Conservation (phyloP, 1,284 basidiomycete species). For the Ceratobasidium theobromae region DNA sequence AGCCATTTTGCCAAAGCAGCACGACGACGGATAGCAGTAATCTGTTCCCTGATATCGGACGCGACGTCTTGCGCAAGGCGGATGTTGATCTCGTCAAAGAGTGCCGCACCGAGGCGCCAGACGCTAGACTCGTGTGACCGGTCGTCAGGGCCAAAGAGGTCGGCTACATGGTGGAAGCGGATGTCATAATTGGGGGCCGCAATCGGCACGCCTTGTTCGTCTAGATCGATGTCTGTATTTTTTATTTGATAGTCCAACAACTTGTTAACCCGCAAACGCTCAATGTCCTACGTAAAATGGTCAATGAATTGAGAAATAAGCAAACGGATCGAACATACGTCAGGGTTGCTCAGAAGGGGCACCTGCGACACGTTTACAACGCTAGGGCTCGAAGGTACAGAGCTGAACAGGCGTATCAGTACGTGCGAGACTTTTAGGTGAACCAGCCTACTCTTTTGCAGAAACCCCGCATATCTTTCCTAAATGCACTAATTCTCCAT, state of each 20-base stretch:
- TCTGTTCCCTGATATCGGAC: constrained; percentile 60
- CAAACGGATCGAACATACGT: constrained; percentile 35
- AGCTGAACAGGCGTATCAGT: constrained; percentile 30
- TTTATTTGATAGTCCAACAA: constrained; percentile 79
- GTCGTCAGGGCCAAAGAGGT: constrained; percentile 73
- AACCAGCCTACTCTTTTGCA: constrained; percentile 39
- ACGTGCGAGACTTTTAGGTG: constrained; percentile 45
- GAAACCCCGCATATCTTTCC: constrained; percentile 66
- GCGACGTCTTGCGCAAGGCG: constrained; percentile 60
- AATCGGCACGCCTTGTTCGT: constrained; percentile 59
- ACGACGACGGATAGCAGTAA: constrained; percentile 71
- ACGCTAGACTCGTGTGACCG: constrained; percentile 74
- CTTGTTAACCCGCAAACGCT: constrained; percentile 34
- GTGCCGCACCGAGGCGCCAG: constrained; percentile 85
- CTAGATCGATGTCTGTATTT: constrained; percentile 66
- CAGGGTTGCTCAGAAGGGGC: constrained; percentile 38
- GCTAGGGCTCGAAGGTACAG: constrained; percentile 34
- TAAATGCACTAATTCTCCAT: constrained; percentile 73
- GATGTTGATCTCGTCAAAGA: constrained; percentile 82
- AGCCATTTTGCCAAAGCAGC: constrained; percentile 86
- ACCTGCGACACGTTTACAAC: constrained; percentile 37
- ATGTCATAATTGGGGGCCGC: constrained; percentile 60
- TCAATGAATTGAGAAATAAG: constrained; percentile 32
- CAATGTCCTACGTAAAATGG: constrained; percentile 29
- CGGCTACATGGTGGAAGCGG: constrained; percentile 77